Evolutionary conservation across 768 basidiomycete species (phyloP), one percentile per base, ranked within the genome.

Genomic region (Aureoboletus auriporus): DNA sequence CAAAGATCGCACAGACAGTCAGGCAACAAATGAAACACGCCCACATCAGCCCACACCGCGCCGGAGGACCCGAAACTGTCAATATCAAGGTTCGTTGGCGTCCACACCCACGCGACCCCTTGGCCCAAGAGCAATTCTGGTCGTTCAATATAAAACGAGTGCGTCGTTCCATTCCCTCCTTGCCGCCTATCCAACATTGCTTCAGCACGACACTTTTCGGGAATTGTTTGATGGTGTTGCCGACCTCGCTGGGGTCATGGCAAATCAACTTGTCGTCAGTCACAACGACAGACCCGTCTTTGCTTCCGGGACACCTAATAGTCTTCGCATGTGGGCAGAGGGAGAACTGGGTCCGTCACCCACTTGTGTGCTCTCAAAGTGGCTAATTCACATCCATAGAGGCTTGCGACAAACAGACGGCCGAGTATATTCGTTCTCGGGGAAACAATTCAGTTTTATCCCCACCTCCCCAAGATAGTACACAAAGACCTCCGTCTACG

Each of bases 271-370:
- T 1, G 70, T 89, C 28, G 69, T 92, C 52, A 82, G 68, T 8
- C 78, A 82, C 49, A 72, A 81, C 27, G 75, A 79, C 34, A 79
- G 75, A 45, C 83, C 80, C 2, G 70, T 92, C 36, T 89, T 82
- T 58, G 71, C 84, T 10, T 86, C 84, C 12, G 79, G 82, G 4
- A 84, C 83, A 1, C 87, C 89, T 0, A 70, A 77, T 31, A 75
- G 77, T 14, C 72, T 91, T 39, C 74, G 72, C 12, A 77, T 90
- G 13, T 88, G 85, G 82, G 75, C 73, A 4, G 77, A 84, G 49
- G 84, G 79, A 27, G 79, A 83, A 36, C 68, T 91, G 20, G 78
- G 88, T 87, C 38, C 30, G 76, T 69, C 27, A 23, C 20, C 20
- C 28, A 11, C 17, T 39, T 39, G 33, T 3, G 31, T 39, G 23